Evolutionary conservation across 805 yeast genomes (phyloP), one percentile per base, ranked within the genome.

Genomic region (Wickerhamiella brachini): DNA sequence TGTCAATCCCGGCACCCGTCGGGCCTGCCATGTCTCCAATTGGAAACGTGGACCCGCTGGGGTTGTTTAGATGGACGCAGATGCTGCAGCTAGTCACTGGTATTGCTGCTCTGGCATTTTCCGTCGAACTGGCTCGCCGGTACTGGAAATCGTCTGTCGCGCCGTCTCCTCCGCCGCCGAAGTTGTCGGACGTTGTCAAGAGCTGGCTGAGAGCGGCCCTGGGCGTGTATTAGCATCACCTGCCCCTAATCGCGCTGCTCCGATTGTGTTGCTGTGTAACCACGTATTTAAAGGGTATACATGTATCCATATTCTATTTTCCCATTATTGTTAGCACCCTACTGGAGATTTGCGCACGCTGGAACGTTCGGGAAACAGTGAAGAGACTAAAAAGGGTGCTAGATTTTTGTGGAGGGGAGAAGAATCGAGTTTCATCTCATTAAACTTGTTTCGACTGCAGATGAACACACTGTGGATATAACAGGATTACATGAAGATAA

Each of bases 21-120:
- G 24, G 24, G 15, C 49, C 31, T 51, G 45, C 53, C 15, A 47
- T 59, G 42, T 48, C 45, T 21, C 54, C 57, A 17, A 59, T 59
- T 23, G 56, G 53, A 20, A 56, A 54, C 49, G 48, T 59, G 18
- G 62, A 59, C 41, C 62, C 62, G 18, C 51, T 59, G n/a, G 54
- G 57, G 18, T 48, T 59, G 12, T 49, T 54, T 17, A 45, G 50
- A 8, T 57, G 59, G 59, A 47, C 51, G 18, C 31, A 51, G 5
- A 44, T 44, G 23, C 20, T 47, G 26, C 41, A 34, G 26, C n/a
- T 39, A 17, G 43, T 49, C 5, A 24, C 37, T 13, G 48, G 24
- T 10, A n/a, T 47, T 10, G 51, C 49, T 15, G 49, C 49, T 4
- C 51, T 48, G 22, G 41, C 34, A 3, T 44, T 18, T 23, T 34